phyloP scores from a whole-genome alignment of 129 eudicot genomes.

The Silybum marianum region DNA sequence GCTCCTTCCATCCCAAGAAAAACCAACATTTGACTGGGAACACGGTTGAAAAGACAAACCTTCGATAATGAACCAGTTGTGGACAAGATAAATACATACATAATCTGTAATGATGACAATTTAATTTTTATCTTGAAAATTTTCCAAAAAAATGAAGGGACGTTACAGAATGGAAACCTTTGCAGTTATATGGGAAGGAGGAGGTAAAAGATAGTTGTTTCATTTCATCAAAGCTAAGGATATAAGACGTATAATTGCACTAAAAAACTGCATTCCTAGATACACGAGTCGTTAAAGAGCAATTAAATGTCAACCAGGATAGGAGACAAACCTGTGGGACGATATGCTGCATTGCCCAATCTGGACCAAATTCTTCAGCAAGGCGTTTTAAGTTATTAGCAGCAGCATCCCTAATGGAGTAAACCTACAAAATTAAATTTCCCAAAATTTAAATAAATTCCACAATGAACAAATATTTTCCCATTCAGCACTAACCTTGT shows the following conservation, averaged over 20 bases:
- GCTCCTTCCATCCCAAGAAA: neutral
- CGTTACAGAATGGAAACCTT: neutral
- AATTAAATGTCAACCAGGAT: neutral
- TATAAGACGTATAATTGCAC: neutral
- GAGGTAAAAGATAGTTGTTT: neutral
- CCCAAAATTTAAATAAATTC: neutral
- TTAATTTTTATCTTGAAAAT: neutral
- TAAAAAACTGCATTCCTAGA: neutral
- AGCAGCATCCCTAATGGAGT: slow-evolving; percentile 99
- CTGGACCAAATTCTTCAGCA: slow-evolving; percentile 99
- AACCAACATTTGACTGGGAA: neutral
- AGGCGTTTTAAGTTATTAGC: slow-evolving; percentile 95
- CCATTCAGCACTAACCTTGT: slow-evolving; percentile 64
- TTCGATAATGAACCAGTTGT: neutral
- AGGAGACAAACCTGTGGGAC: slow-evolving; percentile 85
- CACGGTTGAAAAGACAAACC: neutral
- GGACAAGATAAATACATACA: no score
- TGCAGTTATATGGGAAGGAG: neutral
- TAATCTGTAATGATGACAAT: no score
- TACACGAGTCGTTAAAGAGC: neutral
- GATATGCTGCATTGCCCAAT: slow-evolving; percentile 99
- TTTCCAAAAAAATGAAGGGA: neutral
- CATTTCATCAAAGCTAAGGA: neutral
- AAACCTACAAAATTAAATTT: slow-evolving; percentile 54
- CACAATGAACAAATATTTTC: neutral